phyloP scores from a whole-genome alignment of 805 yeast genomes.

The Cyberlindnera euphorbiae region DNA sequence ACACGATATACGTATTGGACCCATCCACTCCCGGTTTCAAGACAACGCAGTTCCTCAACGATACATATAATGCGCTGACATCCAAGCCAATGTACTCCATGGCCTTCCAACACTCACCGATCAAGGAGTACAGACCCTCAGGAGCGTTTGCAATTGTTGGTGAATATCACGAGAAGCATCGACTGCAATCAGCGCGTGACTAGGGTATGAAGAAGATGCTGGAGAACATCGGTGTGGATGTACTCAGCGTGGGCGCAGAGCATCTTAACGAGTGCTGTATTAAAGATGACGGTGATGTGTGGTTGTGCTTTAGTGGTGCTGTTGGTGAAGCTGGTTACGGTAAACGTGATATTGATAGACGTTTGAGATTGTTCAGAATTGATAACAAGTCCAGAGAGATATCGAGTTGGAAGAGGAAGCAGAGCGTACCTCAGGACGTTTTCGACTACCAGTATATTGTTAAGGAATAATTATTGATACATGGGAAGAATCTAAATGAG shows the following conservation, averaged over 20 bases:
- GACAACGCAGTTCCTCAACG: constrained; percentile 25
- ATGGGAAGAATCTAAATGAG: too few relatives aligned
- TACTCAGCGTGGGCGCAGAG: constrained; percentile 62
- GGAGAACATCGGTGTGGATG: constrained; percentile 43
- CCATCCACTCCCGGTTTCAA: constrained; percentile 43
- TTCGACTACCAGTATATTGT: constrained; percentile 41
- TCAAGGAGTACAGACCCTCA: constrained; percentile 50
- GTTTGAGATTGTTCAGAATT: constrained; percentile 49
- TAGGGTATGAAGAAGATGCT: constrained; percentile 41
- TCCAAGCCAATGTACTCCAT: constrained; percentile 35
- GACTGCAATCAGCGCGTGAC: constrained; percentile 29
- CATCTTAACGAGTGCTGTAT: constrained; percentile 65
- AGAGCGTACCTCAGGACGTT: constrained; percentile 36
- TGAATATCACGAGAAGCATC: constrained; percentile 34
- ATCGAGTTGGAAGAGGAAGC: constrained; percentile 56
- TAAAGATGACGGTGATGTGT: constrained; percentile 34
- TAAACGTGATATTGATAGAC: constrained; percentile 42
- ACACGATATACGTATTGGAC: constrained; percentile 48
- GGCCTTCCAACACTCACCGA: constrained; percentile 66
- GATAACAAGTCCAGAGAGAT: constrained; percentile 39
- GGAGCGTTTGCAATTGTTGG: constrained; percentile 35
- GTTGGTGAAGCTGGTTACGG: constrained; percentile 65
- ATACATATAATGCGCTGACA: constrained; percentile 20
- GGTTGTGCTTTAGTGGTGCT: constrained; percentile 69
- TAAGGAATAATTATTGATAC: constrained; percentile 6